Evolutionary conservation across 2,329 filamentous ascomycete species (phyloP).

Genomic region (Bipolaris gigantea): DNA sequence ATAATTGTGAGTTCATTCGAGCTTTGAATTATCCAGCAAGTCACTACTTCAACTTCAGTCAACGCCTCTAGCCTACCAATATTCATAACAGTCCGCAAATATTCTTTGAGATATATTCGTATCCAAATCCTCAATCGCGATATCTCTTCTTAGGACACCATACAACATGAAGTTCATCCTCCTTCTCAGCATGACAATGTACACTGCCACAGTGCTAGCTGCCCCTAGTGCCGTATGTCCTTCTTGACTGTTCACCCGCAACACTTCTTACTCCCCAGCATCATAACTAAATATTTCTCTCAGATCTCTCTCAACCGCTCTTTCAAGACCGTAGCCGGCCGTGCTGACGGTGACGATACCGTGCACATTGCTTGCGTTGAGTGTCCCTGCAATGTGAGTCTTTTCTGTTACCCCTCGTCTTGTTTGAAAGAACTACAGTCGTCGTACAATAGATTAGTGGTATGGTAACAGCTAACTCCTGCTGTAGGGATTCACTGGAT

Average conservation of each 20-base stretch:
- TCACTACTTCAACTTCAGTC: not conserved
- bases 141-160: not conserved
- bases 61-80: not conserved
- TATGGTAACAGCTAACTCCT: not conserved
- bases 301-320: conserved; percentile 8
- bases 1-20: not conserved
- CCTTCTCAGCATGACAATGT: conserved; percentile 2
- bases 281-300: not conserved
- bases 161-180: conserved; percentile 7
- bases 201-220: conserved; percentile 5
- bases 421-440: not conserved
- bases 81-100: too few species aligned
- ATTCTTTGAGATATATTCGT: too few species aligned
- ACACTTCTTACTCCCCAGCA: not conserved
- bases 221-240: conserved; percentile 6
- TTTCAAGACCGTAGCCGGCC: conserved; percentile 3
- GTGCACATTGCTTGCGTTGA: conserved; percentile 7
- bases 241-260: not conserved
- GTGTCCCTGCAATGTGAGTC: conserved; percentile 8
- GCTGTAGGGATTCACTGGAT: not conserved
- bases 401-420: not conserved
- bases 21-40: not conserved
- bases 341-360: not conserved
- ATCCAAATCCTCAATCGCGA: not conserved
- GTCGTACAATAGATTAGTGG: not conserved